phyloP scores from a whole-genome alignment of 2,329 filamentous ascomycete genomes.

The Dactylellina leptospora region DNA sequence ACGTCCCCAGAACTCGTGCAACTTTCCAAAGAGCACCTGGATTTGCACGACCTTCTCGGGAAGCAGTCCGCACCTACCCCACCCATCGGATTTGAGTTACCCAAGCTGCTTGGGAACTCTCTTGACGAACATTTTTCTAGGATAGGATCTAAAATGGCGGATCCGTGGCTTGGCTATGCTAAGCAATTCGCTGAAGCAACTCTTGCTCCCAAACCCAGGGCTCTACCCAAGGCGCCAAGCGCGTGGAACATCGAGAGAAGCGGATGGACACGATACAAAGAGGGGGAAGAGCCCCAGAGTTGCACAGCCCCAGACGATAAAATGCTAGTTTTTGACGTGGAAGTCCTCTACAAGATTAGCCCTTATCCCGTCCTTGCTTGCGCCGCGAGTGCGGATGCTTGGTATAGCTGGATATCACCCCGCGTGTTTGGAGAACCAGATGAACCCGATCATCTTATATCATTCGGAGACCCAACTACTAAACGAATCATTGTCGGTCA shows the following conservation, averaged over 20 bases:
- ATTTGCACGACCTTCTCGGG: constrained; percentile 83
- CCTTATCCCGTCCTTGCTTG: constrained; percentile 97
- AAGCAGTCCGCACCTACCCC: constrained; percentile 82
- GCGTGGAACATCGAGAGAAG: constrained; percentile 77
- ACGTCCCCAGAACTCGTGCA: constrained; percentile 75
- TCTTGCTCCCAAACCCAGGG: no score
- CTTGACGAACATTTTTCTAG: constrained; percentile 94
- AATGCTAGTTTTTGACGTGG: constrained; percentile 86
- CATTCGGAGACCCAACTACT: constrained; percentile 78
- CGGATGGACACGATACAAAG: constrained; percentile 89
- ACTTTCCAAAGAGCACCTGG: constrained; percentile 82
- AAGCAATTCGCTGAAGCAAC: constrained; percentile 74
- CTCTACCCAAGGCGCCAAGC: constrained; percentile 62
- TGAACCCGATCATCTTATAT: constrained; percentile 80
- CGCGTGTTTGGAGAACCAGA: constrained; percentile 87
- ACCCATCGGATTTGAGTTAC: constrained; percentile 87
- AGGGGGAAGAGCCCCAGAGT: constrained; percentile 61
- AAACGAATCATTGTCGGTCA: constrained; percentile 87
- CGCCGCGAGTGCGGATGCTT: constrained; percentile 84
- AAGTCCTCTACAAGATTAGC: constrained; percentile 94
- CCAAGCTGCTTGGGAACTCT: constrained; percentile 73
- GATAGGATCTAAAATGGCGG: constrained; percentile 83
- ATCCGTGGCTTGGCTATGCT: constrained; percentile 80
- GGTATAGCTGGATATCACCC: constrained; percentile 97
- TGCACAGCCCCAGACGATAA: constrained; percentile 76